Base-by-base conservation (phyloP, 2,329 filamentous ascomycete genomes). In the Fusarium sp. region DNA sequence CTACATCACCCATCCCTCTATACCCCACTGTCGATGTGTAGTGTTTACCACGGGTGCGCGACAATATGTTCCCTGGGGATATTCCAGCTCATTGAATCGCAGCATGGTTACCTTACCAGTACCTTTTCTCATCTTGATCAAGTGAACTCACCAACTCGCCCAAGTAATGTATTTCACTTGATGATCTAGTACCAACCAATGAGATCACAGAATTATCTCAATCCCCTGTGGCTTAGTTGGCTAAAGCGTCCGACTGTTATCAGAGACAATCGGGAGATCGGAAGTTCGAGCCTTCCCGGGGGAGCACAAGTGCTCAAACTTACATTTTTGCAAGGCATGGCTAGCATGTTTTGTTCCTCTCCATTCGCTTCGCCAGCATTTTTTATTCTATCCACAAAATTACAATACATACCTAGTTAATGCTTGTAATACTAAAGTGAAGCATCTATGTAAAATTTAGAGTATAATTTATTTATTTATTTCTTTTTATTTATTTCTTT, bases 271-370 rank as follows among this genome's bases (percentile, higher is more conserved):
- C 76, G 76, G 73, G 75, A 78, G 76, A 78, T 78, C 76, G 75
- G 73, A 76, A 78, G 76, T 78, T 78, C 76, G 76, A 78, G 70
- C 76, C 76, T 78, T 78, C 71, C 76, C 76, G 76, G 76, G 76
- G 76, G 76, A 78, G 70, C 22, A n/a, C 11, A 45, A 20, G 6
- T 62, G 71, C 68, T 65, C 34, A 13, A n/a, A n/a, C 5, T 7
- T 13, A 14, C 3, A 5, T 45, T 45, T 45, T 45, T 45, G 42
- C 42, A 14, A 45, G 42, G 20, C 42, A 45, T 24, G 20, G 42
- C 20, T 7, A 45, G 7, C 7, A 16, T 22, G 3, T 45, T 24
- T 45, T 42, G 20, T 14, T 24, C 40, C n/a, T 42, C n/a, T 42
- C 22, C n/a, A n/a, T 22, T 45, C 14, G 4, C 20, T 45, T 45